A percentile compares a stretch with the other conserved stretches of the same genome.
phyloP scores from a whole-genome alignment of 805 yeast species.

The Pichia californica region DNA sequence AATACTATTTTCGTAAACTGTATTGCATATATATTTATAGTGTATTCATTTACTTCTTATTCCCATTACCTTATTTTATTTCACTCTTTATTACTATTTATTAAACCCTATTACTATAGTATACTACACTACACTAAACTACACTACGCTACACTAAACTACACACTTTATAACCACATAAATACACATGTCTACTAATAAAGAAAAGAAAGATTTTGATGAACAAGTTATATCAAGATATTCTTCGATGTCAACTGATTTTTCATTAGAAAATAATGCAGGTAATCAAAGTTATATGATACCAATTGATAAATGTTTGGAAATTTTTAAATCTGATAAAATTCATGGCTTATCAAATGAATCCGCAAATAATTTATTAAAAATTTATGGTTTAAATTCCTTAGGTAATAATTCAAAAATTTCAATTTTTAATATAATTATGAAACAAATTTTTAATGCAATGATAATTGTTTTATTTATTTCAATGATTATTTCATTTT shows the following conservation, averaged over 20 bases:
- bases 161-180: too few relatives aligned
- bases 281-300: slow-evolving; percentile 20
- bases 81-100: too few relatives aligned
- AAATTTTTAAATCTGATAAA: slow-evolving; percentile 31
- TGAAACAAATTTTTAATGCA: slow-evolving; percentile 69
- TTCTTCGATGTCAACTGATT: slow-evolving; percentile 2
- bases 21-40: too few relatives aligned
- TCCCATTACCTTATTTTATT: too few relatives aligned
- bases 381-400: slow-evolving; percentile 48
- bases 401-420: slow-evolving; percentile 56
- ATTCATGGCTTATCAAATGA: slow-evolving; percentile 41
- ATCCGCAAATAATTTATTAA: slow-evolving; percentile 26
- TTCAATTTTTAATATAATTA: slow-evolving; percentile 46
- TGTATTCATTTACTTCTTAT: too few relatives aligned
- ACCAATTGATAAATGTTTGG: slow-evolving; percentile 15
- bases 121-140: too few relatives aligned
- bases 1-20: too few relatives aligned
- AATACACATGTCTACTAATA: slow-evolving; percentile 5
- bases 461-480: slow-evolving; percentile 70
- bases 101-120: too few relatives aligned
- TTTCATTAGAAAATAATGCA: slow-evolving; percentile 4
- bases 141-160: too few relatives aligned
- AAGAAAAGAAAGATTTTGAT: slow-evolving; percentile 8
- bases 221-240: slow-evolving; percentile 10
- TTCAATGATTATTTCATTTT: slow-evolving; percentile 65